A percentile compares a stretch with the other conserved stretches of the same genome.
Conservation (phyloP, 768 basidiomycete genomes). For the Russula virescens region DNA sequence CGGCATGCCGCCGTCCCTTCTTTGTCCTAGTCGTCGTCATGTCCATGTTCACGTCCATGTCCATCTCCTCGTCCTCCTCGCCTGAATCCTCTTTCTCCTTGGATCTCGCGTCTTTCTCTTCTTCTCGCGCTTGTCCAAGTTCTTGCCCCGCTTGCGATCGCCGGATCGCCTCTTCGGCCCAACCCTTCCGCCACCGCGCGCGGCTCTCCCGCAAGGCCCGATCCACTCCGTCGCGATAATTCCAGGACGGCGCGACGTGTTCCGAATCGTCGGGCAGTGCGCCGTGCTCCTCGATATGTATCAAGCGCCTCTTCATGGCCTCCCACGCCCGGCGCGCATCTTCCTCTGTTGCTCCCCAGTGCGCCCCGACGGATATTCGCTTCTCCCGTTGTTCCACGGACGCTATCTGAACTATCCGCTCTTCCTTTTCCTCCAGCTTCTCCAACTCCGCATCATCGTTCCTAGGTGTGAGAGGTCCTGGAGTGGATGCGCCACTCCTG, state of each 20-base stretch:
- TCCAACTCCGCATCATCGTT: neutral
- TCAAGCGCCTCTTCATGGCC: conserved; percentile 8
- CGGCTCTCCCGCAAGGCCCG: conserved; percentile 1
- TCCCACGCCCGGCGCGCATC: conserved; percentile 6
- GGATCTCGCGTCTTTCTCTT: neutral
- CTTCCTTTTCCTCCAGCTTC: neutral
- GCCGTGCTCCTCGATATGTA: conserved; percentile 18
- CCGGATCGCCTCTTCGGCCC: neutral
- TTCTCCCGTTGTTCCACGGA: neutral
- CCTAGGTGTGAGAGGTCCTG: neutral
- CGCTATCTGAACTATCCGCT: too few species aligned
- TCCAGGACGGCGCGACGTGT: neutral
- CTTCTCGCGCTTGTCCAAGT: too few species aligned
- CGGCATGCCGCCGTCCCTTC: conserved; percentile 3
- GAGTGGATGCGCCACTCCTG: neutral
- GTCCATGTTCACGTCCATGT: too few species aligned
- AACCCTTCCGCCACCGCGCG: conserved; percentile 1
- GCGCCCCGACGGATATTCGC: neutral
- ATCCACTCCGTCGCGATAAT: neutral
- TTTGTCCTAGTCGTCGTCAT: neutral
- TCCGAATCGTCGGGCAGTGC: neutral
- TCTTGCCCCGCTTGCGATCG: neutral
- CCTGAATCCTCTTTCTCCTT: neutral
- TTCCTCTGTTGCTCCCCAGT: neutral
- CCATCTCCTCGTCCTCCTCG: too few species aligned